phyloP scores from a whole-genome alignment of 495 filamentous ascomycete genomes.

The Podospora didyma region DNA sequence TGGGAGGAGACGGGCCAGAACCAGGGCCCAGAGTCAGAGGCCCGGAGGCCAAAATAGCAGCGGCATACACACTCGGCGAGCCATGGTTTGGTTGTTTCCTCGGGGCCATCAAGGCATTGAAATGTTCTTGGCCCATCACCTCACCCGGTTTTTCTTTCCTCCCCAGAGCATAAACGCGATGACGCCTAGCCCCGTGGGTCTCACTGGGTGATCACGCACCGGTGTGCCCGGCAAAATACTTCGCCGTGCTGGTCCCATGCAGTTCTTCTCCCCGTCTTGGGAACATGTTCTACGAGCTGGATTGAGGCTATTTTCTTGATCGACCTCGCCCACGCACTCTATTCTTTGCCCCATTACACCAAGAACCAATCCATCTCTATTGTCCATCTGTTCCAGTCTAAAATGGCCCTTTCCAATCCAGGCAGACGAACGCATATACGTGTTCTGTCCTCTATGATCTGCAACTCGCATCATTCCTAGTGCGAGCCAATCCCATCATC shows the following conservation, averaged over 20 bases:
- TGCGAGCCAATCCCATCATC: constrained; percentile 1
- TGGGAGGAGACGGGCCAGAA: not conserved
- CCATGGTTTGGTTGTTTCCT: constrained; percentile 5
- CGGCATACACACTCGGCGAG: not conserved
- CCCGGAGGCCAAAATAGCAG: constrained; percentile 11
- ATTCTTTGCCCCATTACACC: not conserved
- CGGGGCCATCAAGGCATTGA: not conserved
- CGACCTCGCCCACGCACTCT: not conserved
- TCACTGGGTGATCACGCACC: constrained; percentile 20
- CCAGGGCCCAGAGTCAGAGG: not conserved
- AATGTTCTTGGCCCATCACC: not conserved
- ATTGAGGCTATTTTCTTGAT: not conserved
- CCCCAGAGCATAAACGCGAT: constrained; percentile 7
- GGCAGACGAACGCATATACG: not conserved
- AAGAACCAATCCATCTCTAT: not conserved
- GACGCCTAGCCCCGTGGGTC: constrained; percentile 7
- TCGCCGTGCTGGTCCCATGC: constrained; percentile 9
- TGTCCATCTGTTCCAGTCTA: not conserved
- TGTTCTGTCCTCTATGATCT: constrained; percentile 7
- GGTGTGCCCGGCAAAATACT: constrained; percentile 7
- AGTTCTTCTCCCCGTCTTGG: not conserved
- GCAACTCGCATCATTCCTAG: not conserved
- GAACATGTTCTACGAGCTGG: not conserved
- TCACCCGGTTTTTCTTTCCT: not conserved
- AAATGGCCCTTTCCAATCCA: not conserved